Evolutionary conservation across 2,329 filamentous ascomycete genomes (phyloP).

Genomic region (Phaeosphaeriaceae sp.): DNA sequence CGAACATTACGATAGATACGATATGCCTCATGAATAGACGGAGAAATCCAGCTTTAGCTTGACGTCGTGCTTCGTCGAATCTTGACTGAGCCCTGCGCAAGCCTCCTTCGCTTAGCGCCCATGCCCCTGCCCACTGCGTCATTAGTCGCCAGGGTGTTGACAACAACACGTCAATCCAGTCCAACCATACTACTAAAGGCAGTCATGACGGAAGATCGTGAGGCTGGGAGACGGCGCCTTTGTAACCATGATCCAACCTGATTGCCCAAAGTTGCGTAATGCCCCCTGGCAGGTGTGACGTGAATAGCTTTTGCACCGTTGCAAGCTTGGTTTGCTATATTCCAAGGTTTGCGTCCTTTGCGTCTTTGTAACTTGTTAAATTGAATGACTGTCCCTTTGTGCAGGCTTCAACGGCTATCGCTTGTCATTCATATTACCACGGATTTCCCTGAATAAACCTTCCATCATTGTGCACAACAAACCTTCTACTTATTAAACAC

Average conservation of each 20-base stretch:
- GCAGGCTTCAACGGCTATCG: not conserved
- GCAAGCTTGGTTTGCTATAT: conserved; percentile 2
- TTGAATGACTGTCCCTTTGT: conserved; percentile 9
- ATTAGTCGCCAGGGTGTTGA: conserved; percentile 13
- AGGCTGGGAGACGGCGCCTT: conserved; percentile 24
- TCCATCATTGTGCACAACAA: not conserved
- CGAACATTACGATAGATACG: conserved; percentile 27
- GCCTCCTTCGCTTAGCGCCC: conserved; percentile 15
- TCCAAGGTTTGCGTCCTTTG: conserved; percentile 9
- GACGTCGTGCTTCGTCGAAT: conserved; percentile 3
- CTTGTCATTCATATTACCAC: no score
- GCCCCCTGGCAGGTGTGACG: conserved; percentile 33
- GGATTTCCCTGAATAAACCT: not conserved
- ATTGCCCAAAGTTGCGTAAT: conserved; percentile 3
- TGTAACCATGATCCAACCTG: no score
- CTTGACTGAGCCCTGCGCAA: conserved; percentile 27
- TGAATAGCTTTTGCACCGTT: conserved; percentile 7
- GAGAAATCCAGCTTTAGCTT: conserved; percentile 2
- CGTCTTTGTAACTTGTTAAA: conserved; percentile 11
- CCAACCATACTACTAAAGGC: conserved; percentile 13
- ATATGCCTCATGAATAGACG: conserved; percentile 31
- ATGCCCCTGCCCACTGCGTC: conserved; percentile 17
- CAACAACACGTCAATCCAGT: conserved; percentile 30
- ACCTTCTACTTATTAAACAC: not conserved
- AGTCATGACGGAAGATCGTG: conserved; percentile 15